Evolutionary conservation across 2,329 filamentous ascomycete species (phyloP), one percentile per base, ranked within the genome.

Genomic region (Scortechinia acanthostroma): DNA sequence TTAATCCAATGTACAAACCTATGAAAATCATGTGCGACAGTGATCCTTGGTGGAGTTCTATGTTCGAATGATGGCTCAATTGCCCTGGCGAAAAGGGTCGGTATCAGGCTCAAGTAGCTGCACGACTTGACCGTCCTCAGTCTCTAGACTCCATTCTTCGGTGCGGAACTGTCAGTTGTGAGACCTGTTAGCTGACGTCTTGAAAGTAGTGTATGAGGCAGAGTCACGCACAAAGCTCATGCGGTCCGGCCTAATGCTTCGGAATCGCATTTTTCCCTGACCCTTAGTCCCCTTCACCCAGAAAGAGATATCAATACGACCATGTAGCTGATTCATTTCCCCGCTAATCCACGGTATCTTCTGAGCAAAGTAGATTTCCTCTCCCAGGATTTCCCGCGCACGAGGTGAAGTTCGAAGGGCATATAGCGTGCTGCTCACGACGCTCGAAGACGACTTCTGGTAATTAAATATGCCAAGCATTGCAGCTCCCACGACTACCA

Each of bases 391-490:
- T 43, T 73, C 69, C 48, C 80, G 66, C 28, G 77, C 79, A 43
- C 63, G 55, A 10, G 68, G 61, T 48, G 78, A 80, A 10, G 75
- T 80, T 42, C 80, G 70, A 43, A 84, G 62, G 2, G 77, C 75
- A 58, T 84, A 84, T 4, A 84, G 64, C 4, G 77, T 81, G 44
- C 72, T 74, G 49, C 65, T 75, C 21, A 83, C 77, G 16, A 73
- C 61, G 16, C 70, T 74, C 5, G 70, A 76, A n/a, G 71, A 73
- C 33, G 71, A 71, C 55, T 83, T 83, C 57, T 84, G 79, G 63
- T 84, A 83, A 61, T 84, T 84, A 72, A 84, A 83, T 51, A 84
- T 82, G 23, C 71, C 77, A 21, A 80, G 60, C 45, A 73, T 69
- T 35, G 73, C 74, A 15, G 68, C 67, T 2, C 68, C 68, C 51